Conservation (phyloP, 2,329 filamentous ascomycete species). For the Exophiala xenobiotica region DNA sequence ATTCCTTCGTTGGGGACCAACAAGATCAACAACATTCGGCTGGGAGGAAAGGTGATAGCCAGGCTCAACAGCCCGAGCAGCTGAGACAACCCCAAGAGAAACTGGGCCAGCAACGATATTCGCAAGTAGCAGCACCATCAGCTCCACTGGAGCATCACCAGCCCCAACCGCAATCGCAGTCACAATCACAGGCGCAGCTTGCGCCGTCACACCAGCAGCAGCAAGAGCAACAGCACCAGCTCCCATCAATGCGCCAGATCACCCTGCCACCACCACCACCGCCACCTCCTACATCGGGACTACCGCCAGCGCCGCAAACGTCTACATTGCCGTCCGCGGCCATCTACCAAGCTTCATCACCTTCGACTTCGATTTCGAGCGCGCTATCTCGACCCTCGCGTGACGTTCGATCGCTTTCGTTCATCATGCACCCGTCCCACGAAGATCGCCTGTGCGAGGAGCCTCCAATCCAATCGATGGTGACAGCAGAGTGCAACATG, state of each 20-base stretch:
- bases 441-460: constrained; percentile 10
- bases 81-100: neutral
- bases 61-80: neutral
- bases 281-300: neutral
- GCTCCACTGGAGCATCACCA: constrained; percentile 1
- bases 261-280: neutral
- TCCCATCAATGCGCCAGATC: constrained; percentile 20
- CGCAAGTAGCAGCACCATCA: neutral
- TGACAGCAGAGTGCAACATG: neutral
- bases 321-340: neutral
- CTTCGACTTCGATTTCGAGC: neutral
- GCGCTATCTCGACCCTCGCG: neutral
- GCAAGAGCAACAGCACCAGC: constrained; percentile 29
- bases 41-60: neutral
- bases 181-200: neutral
- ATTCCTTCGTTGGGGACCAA: neutral
- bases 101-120: neutral
- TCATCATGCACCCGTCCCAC: constrained; percentile 33
- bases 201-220: neutral
- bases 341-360: neutral
- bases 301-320: neutral
- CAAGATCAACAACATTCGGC: neutral
- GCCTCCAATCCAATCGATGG: neutral
- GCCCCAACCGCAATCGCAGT: neutral
- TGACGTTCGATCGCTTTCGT: constrained; percentile 20